Evolutionary conservation across 2,329 filamentous ascomycete species (phyloP), one percentile per base, ranked within the genome.

Genomic region (Colletotrichum abscissum): DNA sequence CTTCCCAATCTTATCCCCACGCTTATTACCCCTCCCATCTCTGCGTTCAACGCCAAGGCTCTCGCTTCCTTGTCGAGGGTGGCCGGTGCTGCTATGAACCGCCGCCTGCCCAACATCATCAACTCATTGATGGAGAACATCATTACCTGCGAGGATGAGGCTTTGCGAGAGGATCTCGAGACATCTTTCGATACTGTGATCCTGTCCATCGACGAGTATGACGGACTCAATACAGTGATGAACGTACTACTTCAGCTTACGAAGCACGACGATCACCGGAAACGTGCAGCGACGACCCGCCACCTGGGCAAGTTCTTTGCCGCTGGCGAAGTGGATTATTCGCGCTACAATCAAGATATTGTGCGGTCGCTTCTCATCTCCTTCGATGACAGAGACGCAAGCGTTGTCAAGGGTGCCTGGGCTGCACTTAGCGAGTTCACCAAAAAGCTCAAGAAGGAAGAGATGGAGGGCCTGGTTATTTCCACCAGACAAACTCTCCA

Each of bases 81-180:
- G 63, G 96, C 97, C 73, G 93, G 95, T 66, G 89, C 92, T 67
- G 92, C 95, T 67, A 98, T 99, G 94, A 97, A 95, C 78, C 90
- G 97, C 78, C 92, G 95, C 77, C 84, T 99, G 72, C 95, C 96
- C 19, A 93, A 91, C 75, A 98, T 99, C 75, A 90, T 99, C 83
- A 98, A 97, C 81, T 92, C 95, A 2, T 89, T 99, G 58, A 95
- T 98, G 92, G 95, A 98, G 81, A 97, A 95, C 77, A 94, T 98
- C 63, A 91, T 98, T 73, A 88, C 89, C 68, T 91, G 90, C 80
- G 91, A 92, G 75, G 94, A 98, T 69, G 92, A 94, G n/a, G 84
- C 85, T 8, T 90, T 97, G 46, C 90, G 88, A 30, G 83, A 83
- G 55, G 95, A 98, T 74, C 88, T 99, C 12, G 91, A 94, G 77